phyloP scores from a whole-genome alignment of 768 basidiomycete species.

The Symmetrospora coprosmae region DNA sequence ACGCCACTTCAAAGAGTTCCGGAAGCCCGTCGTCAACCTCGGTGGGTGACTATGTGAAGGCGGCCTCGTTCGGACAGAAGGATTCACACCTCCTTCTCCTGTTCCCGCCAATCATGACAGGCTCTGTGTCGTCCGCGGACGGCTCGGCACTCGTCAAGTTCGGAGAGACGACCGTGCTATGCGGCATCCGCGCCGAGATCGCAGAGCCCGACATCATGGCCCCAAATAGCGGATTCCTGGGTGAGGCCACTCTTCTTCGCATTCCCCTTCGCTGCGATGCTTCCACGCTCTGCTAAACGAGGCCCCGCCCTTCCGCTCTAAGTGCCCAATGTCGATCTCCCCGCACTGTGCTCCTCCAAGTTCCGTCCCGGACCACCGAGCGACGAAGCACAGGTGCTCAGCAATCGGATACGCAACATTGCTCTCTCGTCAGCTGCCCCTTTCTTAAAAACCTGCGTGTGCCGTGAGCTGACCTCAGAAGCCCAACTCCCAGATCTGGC shows the following conservation, averaged over 20 bases:
- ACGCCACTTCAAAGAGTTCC: slow-evolving; percentile 52
- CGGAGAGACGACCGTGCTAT: slow-evolving; percentile 87
- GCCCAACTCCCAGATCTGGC: slow-evolving; percentile 44
- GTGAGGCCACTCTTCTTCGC: too few relatives aligned
- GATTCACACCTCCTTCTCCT: neutral
- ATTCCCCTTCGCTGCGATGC: too few relatives aligned
- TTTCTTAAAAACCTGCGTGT: neutral
- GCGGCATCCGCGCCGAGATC: slow-evolving; percentile 90
- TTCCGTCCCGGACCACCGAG: slow-evolving; percentile 92
- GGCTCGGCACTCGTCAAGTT: slow-evolving; percentile 81
- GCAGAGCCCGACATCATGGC: slow-evolving; percentile 71
- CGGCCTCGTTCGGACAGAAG: neutral
- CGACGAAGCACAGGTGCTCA: slow-evolving; percentile 85
- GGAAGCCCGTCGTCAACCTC: slow-evolving; percentile 61
- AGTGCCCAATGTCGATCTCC: slow-evolving; percentile 93
- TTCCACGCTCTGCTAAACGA: neutral
- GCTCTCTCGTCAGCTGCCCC: slow-evolving; percentile 50
- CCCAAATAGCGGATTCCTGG: slow-evolving; percentile 65
- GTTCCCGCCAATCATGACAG: slow-evolving; percentile 43
- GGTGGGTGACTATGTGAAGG: slow-evolving; percentile 49
- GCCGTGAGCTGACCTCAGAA: neutral
- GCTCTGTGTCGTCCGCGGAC: slow-evolving; percentile 84
- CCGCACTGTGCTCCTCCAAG: slow-evolving; percentile 77
- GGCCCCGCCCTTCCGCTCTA: neutral
- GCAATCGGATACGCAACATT: slow-evolving; percentile 63